These are phyloP conservation scores for Plasmodium cynomolgi DNA, from an alignment of 169 alveolate genomes.

Conservation along the genomic window DNA sequence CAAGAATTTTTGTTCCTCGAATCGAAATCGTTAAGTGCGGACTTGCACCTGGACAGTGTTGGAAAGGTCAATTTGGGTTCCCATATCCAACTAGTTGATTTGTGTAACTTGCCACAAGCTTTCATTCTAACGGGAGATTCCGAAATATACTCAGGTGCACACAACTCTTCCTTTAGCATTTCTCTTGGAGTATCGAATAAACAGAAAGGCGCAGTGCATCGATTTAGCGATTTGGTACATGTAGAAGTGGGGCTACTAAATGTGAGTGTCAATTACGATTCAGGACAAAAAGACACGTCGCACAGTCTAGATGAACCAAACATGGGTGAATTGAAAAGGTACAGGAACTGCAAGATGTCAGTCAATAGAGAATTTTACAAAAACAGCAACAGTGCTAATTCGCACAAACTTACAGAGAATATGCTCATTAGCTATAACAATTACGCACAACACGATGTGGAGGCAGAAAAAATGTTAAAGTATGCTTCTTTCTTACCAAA, in stretches of 20 bases:
- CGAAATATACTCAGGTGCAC: conserved; percentile 50
- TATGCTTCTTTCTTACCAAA: conserved; percentile 35
- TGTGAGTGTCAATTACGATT: neutral
- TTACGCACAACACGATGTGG: neutral
- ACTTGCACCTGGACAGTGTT: neutral
- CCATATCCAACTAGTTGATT: conserved; percentile 38
- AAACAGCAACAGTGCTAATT: neutral
- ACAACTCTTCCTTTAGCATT: conserved; percentile 33
- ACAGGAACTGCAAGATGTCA: neutral
- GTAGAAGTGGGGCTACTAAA: conserved; percentile 46
- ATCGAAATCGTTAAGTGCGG: neutral
- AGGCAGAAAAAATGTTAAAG: conserved; percentile 8
- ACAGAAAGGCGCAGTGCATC: neutral
- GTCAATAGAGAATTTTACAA: neutral
- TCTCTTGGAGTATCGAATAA: conserved; percentile 8
- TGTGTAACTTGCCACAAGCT: conserved; percentile 5
- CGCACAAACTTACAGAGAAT: conserved; percentile 14
- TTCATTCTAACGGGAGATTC: conserved; percentile 33
- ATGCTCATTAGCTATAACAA: neutral
- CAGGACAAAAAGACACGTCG: neutral
- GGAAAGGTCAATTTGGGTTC: conserved; percentile 45
- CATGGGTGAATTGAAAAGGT: neutral
- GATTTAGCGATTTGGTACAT: neutral
- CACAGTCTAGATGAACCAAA: neutral
- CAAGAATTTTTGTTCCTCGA: conserved; percentile 32